Evolutionary conservation across 768 basidiomycete genomes (phyloP).

Genomic region (Agaricus subrufescens): DNA sequence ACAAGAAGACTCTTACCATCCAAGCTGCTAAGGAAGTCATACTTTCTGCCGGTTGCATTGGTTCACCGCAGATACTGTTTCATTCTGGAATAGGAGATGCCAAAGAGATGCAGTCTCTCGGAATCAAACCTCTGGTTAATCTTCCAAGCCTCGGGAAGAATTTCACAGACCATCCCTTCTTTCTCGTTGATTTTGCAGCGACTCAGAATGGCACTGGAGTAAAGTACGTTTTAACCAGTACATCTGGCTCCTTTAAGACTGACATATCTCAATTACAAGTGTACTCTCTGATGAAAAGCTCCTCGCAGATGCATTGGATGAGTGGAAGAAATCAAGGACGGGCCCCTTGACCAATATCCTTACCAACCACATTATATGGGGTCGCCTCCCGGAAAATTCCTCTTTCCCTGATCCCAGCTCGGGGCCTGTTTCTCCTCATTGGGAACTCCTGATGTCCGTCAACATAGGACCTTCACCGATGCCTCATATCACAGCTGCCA

Average conservation of each 20-base stretch:
- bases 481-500: not conserved
- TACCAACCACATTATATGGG: slow-evolving; percentile 15
- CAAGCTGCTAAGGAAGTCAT: slow-evolving; percentile 9
- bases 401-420: slow-evolving; percentile 16
- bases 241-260: not conserved
- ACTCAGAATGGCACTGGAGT: too few species aligned
- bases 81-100: slow-evolving; percentile 16
- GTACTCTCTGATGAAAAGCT: not conserved
- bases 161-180: slow-evolving; percentile 22
- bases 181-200: not conserved
- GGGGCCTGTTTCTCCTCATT: slow-evolving; percentile 18
- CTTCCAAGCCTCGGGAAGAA: slow-evolving; percentile 8
- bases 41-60: slow-evolving; percentile 11
- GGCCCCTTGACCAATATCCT: slow-evolving; percentile 11
- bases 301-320: slow-evolving; percentile 7
- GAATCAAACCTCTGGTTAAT: slow-evolving; percentile 20
- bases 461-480: not conserved
- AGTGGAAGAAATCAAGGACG: slow-evolving; percentile 11
- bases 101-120: slow-evolving; percentile 8
- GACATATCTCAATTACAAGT: not conserved
- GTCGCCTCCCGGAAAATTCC: slow-evolving; percentile 14
- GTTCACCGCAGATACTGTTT: slow-evolving; percentile 13
- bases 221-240: not conserved
- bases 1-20: not conserved
- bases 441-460: slow-evolving; percentile 12